Evolutionary conservation across 2,329 filamentous ascomycete genomes (phyloP).

Genomic region (Huntiella bhutanensis): DNA sequence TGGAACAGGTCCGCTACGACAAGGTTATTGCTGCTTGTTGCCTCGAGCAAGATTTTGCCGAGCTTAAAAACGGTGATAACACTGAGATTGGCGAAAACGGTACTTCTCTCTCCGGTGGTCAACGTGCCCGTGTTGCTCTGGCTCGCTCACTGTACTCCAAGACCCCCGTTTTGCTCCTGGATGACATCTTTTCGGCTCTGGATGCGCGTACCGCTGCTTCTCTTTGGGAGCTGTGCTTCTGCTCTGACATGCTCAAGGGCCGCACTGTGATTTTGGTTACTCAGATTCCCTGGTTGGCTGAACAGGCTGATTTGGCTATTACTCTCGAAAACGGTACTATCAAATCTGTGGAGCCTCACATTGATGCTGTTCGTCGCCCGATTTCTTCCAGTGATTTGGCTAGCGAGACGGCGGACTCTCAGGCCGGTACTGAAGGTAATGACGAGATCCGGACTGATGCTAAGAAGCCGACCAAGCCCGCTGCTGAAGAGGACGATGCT

Average conservation of each 20-base stretch:
- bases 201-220: conserved; percentile 37
- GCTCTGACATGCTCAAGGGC: conserved; percentile 31
- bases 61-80: conserved; percentile 30
- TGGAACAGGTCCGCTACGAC: conserved; percentile 34
- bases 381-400: conserved; percentile 16
- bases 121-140: conserved; percentile 36
- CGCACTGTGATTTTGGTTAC: conserved; percentile 39
- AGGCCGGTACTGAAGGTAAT: conserved; percentile 2
- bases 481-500: conserved; percentile 3
- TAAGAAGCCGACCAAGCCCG: not conserved
- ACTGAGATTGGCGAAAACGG: conserved; percentile 36
- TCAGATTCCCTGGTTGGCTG: conserved; percentile 33
- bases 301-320: conserved; percentile 30
- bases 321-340: conserved; percentile 27
- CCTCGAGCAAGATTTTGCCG: conserved; percentile 29
- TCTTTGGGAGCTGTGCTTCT: conserved; percentile 39
- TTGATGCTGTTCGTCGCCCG: conserved; percentile 24
- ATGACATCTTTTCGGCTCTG: conserved; percentile 40
- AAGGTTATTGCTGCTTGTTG: conserved; percentile 37
- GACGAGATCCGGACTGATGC: not conserved
- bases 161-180: conserved; percentile 33
- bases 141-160: conserved; percentile 39
- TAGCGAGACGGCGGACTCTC: conserved; percentile 13
- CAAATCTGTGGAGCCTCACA: conserved; percentile 23
- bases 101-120: conserved; percentile 35